A percentile compares a stretch with the other conserved stretches of the same genome.
phyloP scores from a whole-genome alignment of 1,139 yeast genomes.

The Spencermartinsiella ligniputridi region DNA sequence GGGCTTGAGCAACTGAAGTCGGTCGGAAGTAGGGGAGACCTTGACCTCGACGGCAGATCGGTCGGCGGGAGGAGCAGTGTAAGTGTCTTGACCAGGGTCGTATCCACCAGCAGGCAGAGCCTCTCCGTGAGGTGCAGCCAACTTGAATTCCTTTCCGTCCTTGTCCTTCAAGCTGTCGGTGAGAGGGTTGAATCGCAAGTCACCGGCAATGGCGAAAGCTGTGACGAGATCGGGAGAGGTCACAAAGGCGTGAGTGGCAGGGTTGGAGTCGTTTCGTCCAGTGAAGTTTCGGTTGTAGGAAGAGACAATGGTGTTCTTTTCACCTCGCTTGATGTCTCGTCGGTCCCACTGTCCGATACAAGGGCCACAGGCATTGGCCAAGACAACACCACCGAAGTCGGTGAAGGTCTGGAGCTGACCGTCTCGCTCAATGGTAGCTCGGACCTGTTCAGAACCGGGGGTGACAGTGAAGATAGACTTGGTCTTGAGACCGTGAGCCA shows the following conservation, averaged over 20 bases:
- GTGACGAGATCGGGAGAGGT: conserved; percentile 97
- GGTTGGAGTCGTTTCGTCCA: conserved; percentile 96
- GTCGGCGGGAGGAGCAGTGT: conserved; percentile 96
- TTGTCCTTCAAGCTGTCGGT: conserved; percentile 65
- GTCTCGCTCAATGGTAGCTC: conserved; percentile 96
- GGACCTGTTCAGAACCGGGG: conserved; percentile 97
- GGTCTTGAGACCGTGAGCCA: conserved; percentile 80
- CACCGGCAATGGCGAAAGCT: conserved; percentile 92
- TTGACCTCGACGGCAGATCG: conserved; percentile 70
- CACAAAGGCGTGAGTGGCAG: conserved; percentile 92
- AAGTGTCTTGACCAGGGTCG: conserved; percentile 93
- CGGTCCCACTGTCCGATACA: conserved; percentile 99
- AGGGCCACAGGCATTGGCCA: conserved; percentile 98
- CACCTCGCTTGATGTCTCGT: conserved; percentile 57
- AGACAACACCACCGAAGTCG: conserved; percentile 80
- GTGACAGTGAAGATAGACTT: conserved; percentile 90
- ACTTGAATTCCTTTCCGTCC: conserved; percentile 68
- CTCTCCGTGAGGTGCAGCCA: conserved; percentile 76
- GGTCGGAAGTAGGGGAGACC: conserved; percentile 82
- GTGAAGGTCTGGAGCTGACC: conserved; percentile 78
- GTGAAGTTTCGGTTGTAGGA: conserved; percentile 95
- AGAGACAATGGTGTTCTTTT: conserved; percentile 86
- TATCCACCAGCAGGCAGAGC: conserved; percentile 83
- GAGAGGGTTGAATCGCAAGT: conserved; percentile 81
- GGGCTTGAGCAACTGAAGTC: conserved; percentile 87